phyloP scores from a whole-genome alignment of 169 alveolate species.

The Perkinsus olseni region DNA sequence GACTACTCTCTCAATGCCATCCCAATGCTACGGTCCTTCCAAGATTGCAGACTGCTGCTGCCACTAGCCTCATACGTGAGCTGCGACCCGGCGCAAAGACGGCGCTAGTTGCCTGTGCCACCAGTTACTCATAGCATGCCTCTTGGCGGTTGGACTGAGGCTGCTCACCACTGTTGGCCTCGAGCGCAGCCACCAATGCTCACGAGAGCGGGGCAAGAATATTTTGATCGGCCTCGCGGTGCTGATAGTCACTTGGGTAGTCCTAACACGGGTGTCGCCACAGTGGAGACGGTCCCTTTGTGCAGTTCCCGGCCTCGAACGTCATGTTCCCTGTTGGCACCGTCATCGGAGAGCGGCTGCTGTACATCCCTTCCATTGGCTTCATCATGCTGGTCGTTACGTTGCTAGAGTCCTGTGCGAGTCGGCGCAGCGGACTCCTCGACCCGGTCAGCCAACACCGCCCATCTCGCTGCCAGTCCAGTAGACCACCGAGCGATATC shows the following conservation, averaged over 20 bases:
- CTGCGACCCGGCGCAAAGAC: background rate
- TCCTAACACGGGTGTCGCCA: too few species aligned
- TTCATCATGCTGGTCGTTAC: background rate
- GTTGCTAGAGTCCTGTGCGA: background rate
- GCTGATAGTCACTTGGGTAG: background rate
- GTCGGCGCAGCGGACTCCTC: background rate
- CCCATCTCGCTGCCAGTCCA: too few species aligned
- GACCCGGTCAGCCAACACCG: background rate
- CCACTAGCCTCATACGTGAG: background rate
- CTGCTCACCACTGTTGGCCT: background rate
- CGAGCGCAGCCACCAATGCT: background rate
- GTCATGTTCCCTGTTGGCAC: constrained; percentile 7
- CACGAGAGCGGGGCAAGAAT: background rate
- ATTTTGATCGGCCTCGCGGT: background rate
- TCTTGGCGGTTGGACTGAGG: background rate
- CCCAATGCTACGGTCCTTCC: background rate
- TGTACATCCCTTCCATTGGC: background rate
- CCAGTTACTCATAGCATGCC: background rate
- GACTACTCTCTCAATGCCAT: background rate
- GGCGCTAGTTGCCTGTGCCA: background rate
- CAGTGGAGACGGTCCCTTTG: too few species aligned
- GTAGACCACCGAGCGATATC: background rate
- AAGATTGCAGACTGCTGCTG: background rate
- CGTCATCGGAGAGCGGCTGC: constrained; percentile 7
- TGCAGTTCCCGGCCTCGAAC: constrained; percentile 6